A percentile compares a stretch with the other conserved stretches of the same genome.
These are phyloP conservation scores for Nitzschia sp. DNA, from an alignment of 108 stramenopile species.

Conservation along the genomic window DNA sequence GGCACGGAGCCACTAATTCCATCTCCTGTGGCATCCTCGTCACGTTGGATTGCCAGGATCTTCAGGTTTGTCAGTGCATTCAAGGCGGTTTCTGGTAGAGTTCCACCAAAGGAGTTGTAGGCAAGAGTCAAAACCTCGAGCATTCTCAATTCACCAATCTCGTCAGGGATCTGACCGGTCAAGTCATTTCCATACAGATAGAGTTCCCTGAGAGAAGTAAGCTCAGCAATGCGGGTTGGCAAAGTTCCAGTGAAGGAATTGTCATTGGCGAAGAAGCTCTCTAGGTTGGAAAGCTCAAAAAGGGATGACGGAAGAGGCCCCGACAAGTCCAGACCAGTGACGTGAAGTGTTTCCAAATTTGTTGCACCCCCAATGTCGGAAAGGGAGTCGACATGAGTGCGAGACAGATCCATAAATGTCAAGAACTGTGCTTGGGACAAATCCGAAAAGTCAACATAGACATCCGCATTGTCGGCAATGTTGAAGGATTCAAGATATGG, in stretches of 20 bases:
- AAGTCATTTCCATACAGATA: conserved; percentile 53
- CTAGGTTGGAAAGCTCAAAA: conserved; percentile 47
- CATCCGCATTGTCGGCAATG: conserved; percentile 44
- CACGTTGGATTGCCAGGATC: conserved; percentile 21
- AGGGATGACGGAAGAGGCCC: conserved; percentile 60
- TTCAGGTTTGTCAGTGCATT: conserved; percentile 30
- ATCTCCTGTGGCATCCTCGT: conserved; percentile 22
- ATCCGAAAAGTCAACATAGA: conserved; percentile 53
- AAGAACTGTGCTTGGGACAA: conserved; percentile 56
- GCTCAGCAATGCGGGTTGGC: conserved; percentile 47
- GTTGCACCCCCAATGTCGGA: conserved; percentile 22
- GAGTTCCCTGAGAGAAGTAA: conserved; percentile 50
- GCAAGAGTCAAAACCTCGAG: conserved; percentile 22
- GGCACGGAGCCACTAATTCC: conserved; percentile 44
- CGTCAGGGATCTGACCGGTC: conserved; percentile 36
- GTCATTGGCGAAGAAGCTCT: conserved; percentile 46
- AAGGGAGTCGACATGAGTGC: conserved; percentile 28
- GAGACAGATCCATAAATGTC: conserved; percentile 41
- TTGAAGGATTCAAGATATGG: conserved; percentile 57
- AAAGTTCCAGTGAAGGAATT: conserved; percentile 54
- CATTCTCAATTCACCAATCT: conserved; percentile 22
- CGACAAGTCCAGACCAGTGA: conserved; percentile 45
- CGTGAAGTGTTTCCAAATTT: conserved; percentile 53
- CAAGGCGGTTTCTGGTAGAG: conserved; percentile 17
- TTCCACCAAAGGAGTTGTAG: conserved; percentile 19